Base-by-base conservation (phyloP, 345 rosid species). In the Brassica rapa region DNA sequence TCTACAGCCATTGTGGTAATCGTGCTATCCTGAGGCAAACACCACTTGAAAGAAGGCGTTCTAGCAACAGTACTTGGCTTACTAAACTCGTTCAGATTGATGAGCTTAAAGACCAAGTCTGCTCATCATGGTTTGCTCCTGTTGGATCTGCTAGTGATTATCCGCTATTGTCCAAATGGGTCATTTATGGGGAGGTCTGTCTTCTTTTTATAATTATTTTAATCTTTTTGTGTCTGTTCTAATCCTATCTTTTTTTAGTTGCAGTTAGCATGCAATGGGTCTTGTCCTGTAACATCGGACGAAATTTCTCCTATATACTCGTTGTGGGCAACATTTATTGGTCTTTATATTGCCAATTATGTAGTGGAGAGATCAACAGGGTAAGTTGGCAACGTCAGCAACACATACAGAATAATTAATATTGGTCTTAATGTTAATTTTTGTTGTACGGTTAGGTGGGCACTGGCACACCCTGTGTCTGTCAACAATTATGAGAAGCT, bases 61-160 rank as follows among this genome's bases (percentile, higher is more conserved):
- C 91, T 78, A 80, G 83, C 55, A 89, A 85, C 67, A 90, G 86
- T 73, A 86, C 92, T 60, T 93, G 85, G 96, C 84, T 95, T 70
- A 82, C 88, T 14, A 89, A 88, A 73, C 87, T 95, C 68, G 41
- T 93, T 76, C 91, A 83, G 23, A 88, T 95, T 84, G 84, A 86
- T 73, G 97, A 95, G 89, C 85, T 91, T 81, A 95, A 95, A 87
- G 93, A 95, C 72, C 90, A 93, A 84, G 91, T 95, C 49, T 95
- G 99, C 83, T 91, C 90, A 8, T 95, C 99, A 64, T 95, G 99
- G 99, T 95, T 95, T 88, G 98, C 98, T 80, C 98, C 99, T 6
- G 99, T 95, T 82, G 99, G 99, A 67, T 91, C 97, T 81, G 99
- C 98, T 19, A 90, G 96, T 84, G 99, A 95, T 80, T 95, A 95